phyloP scores from a whole-genome alignment of 257 asterid species.

The Solanum tacnaense region DNA sequence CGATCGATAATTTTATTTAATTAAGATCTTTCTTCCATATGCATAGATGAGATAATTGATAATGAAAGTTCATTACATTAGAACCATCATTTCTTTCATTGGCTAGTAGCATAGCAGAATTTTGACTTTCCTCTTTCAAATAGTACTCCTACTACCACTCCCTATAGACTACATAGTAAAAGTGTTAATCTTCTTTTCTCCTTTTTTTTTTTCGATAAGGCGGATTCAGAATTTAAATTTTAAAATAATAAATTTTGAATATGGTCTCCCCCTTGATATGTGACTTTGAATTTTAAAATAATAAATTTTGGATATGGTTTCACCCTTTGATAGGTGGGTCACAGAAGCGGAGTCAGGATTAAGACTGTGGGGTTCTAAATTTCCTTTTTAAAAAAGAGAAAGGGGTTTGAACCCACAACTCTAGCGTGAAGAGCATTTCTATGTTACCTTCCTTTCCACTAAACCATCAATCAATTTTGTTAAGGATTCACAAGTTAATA shows the following conservation, averaged over 20 bases:
- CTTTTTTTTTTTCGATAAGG: background rate
- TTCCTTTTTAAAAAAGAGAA: too few species aligned
- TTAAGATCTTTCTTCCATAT: background rate
- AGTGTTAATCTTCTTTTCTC: background rate
- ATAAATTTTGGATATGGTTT: too few species aligned
- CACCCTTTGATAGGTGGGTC: too few species aligned
- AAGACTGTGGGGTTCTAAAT: too few species aligned
- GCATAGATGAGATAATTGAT: background rate
- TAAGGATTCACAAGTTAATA: too few species aligned
- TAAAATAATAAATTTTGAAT: too few species aligned
- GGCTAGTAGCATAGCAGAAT: background rate
- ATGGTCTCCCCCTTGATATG: too few species aligned
- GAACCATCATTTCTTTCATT: background rate
- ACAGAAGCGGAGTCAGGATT: accelerated
- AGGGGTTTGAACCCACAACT: too few species aligned
- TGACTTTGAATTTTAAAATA: background rate
- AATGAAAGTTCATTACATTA: background rate
- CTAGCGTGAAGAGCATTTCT: too few species aligned
- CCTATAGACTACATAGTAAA: background rate
- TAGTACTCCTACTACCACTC: background rate
- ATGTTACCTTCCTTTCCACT: too few species aligned
- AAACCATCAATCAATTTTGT: too few species aligned
- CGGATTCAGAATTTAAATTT: background rate
- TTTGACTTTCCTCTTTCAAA: background rate
- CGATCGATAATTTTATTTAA: background rate